Base-by-base conservation (phyloP, 345 rosid genomes). In the Laguncularia racemosa region DNA sequence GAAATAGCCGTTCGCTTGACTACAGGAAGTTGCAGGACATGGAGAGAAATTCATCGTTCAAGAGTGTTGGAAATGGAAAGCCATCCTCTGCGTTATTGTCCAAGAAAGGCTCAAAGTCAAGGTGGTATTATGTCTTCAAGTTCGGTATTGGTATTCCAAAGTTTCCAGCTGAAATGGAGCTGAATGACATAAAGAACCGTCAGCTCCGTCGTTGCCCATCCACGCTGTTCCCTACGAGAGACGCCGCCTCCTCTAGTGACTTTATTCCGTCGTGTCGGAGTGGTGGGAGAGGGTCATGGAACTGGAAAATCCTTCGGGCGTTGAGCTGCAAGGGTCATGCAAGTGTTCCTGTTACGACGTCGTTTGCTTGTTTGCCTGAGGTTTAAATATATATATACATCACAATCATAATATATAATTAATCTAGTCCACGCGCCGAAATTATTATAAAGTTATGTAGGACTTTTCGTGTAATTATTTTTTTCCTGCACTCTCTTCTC, bases 1-100 rank as follows among this genome's bases (percentile, higher is more conserved):
- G 81, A 65, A 73, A 13, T 73, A 88, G 90, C 54, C 84, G 88
- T 52, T 88, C 96, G 1, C 66, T 88, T 16, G 79, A 83, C 61
- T 67, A 67, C 48, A 72, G 75, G 23, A 82, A 66, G 65, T 81
- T 71, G 16, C 50, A 67, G 20, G 63, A 52, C 3, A 67, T 55
- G 50, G 75, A 65, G 46, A 33, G 79, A 18, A 66, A 62, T 3
- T 33, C 71, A 5, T 72, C 80, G 9, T 40, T 44, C 2, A 74
- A 61, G 59, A 72, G 78, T 2, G 20, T 47, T 0, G 69, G 61
- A 21, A 73, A 52, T 51, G 13, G 71, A n/a, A 67, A 68, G 0
- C 33, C 21, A 13, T 52, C 14, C 6, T 33, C 40, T 5, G 40
- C 4, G 28, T 23, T 23, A 33, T 13, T 48, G 19, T 12, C 44